Conservation (phyloP, 345 rosid genomes). For the Salix arbutifolia region DNA sequence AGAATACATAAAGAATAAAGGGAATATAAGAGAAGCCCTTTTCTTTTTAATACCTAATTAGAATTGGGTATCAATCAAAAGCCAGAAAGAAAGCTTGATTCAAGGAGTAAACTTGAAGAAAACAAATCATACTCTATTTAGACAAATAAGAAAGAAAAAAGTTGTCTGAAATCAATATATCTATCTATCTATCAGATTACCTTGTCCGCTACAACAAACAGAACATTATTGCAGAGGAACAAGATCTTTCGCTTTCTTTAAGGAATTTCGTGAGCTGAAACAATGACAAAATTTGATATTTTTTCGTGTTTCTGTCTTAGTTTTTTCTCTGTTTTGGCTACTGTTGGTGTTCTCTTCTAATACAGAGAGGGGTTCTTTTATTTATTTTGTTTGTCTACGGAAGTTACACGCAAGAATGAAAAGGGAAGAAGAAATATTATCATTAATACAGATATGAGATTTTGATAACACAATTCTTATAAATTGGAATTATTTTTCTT, state of each 20-base stretch:
- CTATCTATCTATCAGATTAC: constrained; percentile 21
- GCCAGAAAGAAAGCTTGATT: constrained; percentile 15
- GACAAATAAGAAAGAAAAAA: neutral
- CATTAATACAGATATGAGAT: neutral
- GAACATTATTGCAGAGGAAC: constrained; percentile 37
- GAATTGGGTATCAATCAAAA: constrained; percentile 43
- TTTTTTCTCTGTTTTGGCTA: neutral
- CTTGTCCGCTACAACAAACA: constrained; percentile 39
- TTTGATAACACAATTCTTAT: too few species aligned
- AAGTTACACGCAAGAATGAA: constrained; percentile 27
- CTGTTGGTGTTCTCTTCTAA: neutral
- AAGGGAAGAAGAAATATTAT: neutral
- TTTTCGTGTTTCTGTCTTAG: neutral
- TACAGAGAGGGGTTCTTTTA: neutral
- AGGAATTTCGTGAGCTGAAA: neutral
- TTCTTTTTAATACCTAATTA: constrained; percentile 10
- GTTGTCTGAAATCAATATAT: neutral
- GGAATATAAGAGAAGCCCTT: neutral
- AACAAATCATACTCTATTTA: neutral
- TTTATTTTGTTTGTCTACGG: constrained; percentile 17
- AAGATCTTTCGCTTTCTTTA: constrained; percentile 21
- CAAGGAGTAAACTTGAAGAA: constrained; percentile 13
- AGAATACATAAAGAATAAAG: constrained; percentile 7
- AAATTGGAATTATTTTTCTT: neutral
- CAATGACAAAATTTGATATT: neutral